A percentile compares a stretch with the other conserved stretches of the same genome.
Conservation (phyloP, 2,329 filamentous ascomycete species). For the Bipolaris gigantea region DNA sequence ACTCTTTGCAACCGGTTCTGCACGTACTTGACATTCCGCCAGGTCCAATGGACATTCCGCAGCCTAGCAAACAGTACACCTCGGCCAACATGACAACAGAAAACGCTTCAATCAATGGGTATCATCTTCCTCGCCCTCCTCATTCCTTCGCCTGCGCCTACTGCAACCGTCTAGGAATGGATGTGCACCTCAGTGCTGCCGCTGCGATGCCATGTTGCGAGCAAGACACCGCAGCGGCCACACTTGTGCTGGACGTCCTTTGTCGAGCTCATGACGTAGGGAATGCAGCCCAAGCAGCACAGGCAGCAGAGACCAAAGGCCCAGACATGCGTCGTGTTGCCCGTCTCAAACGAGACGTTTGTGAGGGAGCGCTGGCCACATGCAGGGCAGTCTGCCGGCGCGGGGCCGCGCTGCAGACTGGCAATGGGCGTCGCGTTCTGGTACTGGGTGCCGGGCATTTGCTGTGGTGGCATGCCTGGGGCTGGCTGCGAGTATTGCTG, state of each 20-base stretch:
- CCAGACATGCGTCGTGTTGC: conserved; percentile 51
- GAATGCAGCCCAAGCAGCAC: conserved; percentile 52
- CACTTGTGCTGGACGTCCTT: conserved; percentile 56
- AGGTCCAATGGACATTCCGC: too few species aligned
- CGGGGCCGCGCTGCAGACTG: conserved; percentile 38
- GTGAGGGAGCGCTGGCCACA: conserved; percentile 50
- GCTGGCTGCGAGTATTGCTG: conserved; percentile 30
- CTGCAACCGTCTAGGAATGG: conserved; percentile 29
- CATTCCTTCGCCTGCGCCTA: neutral
- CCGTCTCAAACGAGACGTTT: conserved; percentile 37
- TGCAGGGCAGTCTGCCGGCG: conserved; percentile 53
- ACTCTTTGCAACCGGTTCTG: too few species aligned
- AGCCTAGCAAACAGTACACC: neutral
- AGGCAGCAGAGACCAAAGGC: conserved; percentile 50
- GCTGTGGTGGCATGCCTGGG: conserved; percentile 41
- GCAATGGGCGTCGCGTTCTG: conserved; percentile 43
- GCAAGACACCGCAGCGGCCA: conserved; percentile 49
- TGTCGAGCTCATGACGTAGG: conserved; percentile 51
- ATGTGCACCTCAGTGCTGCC: conserved; percentile 52
- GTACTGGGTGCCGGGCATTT: conserved; percentile 38
- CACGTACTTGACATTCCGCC: too few species aligned
- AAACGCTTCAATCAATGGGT: conserved; percentile 8
- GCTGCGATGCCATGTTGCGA: conserved; percentile 55
- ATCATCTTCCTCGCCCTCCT: conserved; percentile 7
- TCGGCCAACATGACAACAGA: neutral